Evolutionary conservation across 306 rosid species (phyloP), one percentile per base, ranked within the genome.

Genomic region (Biancaea sappan): DNA sequence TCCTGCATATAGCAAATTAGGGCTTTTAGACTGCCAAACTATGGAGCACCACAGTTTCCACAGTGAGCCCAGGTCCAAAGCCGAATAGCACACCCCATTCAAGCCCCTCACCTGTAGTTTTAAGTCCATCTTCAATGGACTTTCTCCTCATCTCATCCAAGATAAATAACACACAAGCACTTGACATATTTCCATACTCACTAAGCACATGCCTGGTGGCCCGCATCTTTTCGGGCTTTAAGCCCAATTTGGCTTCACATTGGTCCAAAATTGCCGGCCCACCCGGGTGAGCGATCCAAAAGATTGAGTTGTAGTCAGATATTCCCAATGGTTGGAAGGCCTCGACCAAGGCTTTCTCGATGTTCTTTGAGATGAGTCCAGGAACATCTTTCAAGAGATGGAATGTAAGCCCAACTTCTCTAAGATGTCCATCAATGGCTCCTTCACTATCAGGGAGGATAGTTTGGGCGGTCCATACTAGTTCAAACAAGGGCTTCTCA

Each of bases 261-360:
- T 80, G 81, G 47, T 81, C 84, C 0, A 81, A 21, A 54, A 75
- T 81, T 19, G 81, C 81, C 0, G 77, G 81, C 9, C 84, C 81
- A 56, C 84, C 78, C 2, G 71, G 77, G 57, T 81, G 84, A 19
- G 84, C 84, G 0, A 81, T 70, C 84, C 81, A 81, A 19, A 81
- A 81, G 0, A 81, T 53, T 13, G 78, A 70, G 38, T 81, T 81
- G 48, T 75, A 81, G 21, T 81, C 84, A 35, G 81, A 81, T 6
- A 81, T 76, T 4, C 54, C 54, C 0, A 76, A 25, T 0, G 80
- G 69, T 15, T 38, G 9, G 32, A 63, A 63, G 29, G 51, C 69
- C 24, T 63, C 69, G 2, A 38, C 51, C 8, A 63, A 22, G 29
- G 51, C 69, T 41, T 63, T 63, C 51, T 58, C 64, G 6, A 58